A percentile compares a stretch with the other conserved stretches of the same genome.
Conservation (phyloP, 352 stramenopile species). For the Blastocystis sp. region DNA sequence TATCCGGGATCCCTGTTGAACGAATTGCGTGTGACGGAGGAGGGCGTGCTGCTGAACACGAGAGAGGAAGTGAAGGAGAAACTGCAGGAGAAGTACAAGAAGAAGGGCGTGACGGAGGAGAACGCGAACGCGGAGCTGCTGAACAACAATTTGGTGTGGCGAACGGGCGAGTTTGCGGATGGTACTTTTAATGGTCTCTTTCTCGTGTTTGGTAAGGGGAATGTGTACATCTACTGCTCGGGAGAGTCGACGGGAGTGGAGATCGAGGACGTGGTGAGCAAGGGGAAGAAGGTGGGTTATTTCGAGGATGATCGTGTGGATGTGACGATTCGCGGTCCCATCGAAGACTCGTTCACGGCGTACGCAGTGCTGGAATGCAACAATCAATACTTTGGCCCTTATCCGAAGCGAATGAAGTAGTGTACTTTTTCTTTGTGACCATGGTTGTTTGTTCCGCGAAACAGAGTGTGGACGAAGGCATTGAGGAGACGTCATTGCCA, state of each 20-base stretch:
- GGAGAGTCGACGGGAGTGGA: not conserved
- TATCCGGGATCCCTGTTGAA: constrained; percentile 25
- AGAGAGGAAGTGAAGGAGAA: constrained; percentile 33
- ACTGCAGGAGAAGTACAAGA: constrained; percentile 9
- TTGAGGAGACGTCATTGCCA: not conserved
- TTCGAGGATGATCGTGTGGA: constrained; percentile 51
- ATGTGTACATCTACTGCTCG: constrained; percentile 63
- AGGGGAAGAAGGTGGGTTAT: constrained; percentile 42
- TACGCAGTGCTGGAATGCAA: constrained; percentile 58
- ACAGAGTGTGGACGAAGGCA: not conserved
- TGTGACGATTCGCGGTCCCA: constrained; percentile 39
- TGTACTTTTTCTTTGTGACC: not conserved
- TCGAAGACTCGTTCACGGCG: constrained; percentile 5
- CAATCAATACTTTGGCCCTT: constrained; percentile 62
- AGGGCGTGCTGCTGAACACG: constrained; percentile 33
- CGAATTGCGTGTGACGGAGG: constrained; percentile 9
- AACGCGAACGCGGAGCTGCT: not conserved
- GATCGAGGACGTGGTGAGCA: constrained; percentile 49
- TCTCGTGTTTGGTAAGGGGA: constrained; percentile 62
- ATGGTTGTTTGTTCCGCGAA: constrained; percentile 31
- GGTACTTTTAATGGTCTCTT: constrained; percentile 45
- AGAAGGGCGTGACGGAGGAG: constrained; percentile 1
- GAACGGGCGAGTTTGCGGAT: not conserved
- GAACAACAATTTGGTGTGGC: constrained; percentile 59
- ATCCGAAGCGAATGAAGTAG: constrained; percentile 22